A percentile compares a stretch with the other conserved stretches of the same genome.
Evolutionary conservation across 306 rosid genomes (phyloP).

Genomic region (Citrullus colocynthis): DNA sequence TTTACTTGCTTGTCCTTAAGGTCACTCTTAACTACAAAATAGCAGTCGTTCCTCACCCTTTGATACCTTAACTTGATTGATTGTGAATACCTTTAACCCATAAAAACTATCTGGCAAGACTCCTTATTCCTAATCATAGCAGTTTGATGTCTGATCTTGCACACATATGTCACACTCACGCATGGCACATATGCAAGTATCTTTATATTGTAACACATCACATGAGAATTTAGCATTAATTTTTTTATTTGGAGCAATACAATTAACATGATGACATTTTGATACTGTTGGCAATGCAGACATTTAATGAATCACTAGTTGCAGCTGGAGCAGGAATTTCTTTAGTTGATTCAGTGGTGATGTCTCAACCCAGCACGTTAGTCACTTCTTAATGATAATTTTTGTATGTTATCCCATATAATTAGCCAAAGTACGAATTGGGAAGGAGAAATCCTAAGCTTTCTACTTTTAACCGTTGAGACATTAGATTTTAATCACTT

Average conservation of each 20-base stretch:
- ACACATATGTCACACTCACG: background rate
- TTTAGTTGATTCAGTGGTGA: conserved; percentile 91
- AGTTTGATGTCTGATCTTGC: background rate
- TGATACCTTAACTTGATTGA: background rate
- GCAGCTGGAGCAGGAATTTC: conserved; percentile 90
- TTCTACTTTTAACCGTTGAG: background rate
- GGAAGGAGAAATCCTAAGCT: background rate
- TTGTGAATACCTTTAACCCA: background rate
- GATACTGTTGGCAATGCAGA: conserved; percentile 51
- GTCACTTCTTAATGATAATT: conserved; percentile 36
- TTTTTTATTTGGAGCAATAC: background rate
- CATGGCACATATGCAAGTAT: background rate
- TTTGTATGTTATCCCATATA: conserved; percentile 14
- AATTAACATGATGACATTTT: background rate
- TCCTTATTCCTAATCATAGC: background rate
- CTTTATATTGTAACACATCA: background rate
- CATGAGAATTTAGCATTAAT: background rate
- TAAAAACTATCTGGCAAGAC: background rate
- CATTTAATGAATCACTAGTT: conserved; percentile 62
- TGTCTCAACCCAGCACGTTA: conserved; percentile 41
- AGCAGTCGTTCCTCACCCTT: background rate
- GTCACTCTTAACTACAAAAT: background rate
- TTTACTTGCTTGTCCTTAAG: background rate
- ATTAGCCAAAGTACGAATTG: background rate
- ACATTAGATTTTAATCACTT: background rate